These are phyloP conservation scores for Globisporangium paddicum DNA, from an alignment of 352 stramenopile genomes.

Conservation along the genomic window DNA sequence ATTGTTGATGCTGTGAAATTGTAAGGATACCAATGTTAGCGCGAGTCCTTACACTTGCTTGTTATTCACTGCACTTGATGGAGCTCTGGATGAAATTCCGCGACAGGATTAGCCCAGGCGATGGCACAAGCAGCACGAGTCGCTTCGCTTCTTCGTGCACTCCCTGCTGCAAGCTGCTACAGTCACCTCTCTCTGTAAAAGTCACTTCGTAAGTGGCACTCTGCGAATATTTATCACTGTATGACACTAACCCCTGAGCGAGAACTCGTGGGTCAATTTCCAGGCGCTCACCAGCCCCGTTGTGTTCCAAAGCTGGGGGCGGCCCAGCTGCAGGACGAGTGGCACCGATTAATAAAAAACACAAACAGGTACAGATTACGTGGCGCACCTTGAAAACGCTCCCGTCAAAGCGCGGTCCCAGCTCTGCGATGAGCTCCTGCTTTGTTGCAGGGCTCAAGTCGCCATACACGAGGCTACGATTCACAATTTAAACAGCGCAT, in stretches of 20 bases:
- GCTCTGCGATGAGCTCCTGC: slow-evolving; percentile 29
- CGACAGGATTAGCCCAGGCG: slow-evolving; percentile 69
- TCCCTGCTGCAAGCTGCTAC: too few relatives aligned
- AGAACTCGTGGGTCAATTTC: slow-evolving; percentile 31
- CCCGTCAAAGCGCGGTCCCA: slow-evolving; percentile 30
- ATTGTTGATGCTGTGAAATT: background rate
- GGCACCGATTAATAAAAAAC: background rate
- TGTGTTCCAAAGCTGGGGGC: slow-evolving; percentile 57
- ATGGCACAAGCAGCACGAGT: slow-evolving; percentile 80
- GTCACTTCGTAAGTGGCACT: too few relatives aligned
- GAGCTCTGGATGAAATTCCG: slow-evolving; percentile 75
- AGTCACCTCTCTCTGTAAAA: too few relatives aligned
- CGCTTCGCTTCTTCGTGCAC: slow-evolving; percentile 71
- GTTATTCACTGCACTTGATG: slow-evolving; percentile 83
- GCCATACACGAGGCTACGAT: slow-evolving; percentile 49
- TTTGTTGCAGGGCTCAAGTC: slow-evolving; percentile 28
- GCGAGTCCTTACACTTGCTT: background rate
- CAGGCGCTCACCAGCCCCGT: slow-evolving; percentile 33
- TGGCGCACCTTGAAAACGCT: slow-evolving; percentile 26
- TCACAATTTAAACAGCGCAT: background rate
- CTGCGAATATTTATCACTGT: too few relatives aligned
- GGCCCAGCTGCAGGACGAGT: slow-evolving; percentile 18
- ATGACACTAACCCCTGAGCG: slow-evolving; percentile 1
- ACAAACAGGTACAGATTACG: background rate
- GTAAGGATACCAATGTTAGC: background rate